Percentiles rank a stretch among this genome's conserved stretches.
phyloP scores from a whole-genome alignment of 1,284 basidiomycete species.

The Neonothopanus nambi region DNA sequence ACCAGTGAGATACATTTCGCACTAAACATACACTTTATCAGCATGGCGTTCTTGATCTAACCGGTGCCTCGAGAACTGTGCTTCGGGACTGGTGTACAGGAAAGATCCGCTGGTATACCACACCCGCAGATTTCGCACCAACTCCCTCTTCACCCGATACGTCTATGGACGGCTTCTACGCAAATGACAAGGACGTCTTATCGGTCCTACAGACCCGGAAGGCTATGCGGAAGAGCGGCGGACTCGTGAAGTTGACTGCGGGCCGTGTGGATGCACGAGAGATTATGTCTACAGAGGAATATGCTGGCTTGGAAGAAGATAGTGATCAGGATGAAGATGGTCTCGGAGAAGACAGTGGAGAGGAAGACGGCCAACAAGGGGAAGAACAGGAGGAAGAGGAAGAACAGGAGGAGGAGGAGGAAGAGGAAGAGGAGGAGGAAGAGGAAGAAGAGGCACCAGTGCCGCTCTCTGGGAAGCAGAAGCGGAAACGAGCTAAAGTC shows the following conservation, averaged over 20 bases:
- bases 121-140: slow-evolving; percentile 36
- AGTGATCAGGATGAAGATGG: slow-evolving; percentile 31
- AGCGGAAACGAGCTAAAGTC: slow-evolving; percentile 43
- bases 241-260: slow-evolving; percentile 57
- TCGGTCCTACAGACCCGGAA: slow-evolving; percentile 54
- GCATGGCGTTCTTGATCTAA: slow-evolving; percentile 78
- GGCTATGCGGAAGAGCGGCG: slow-evolving; percentile 61
- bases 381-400: slow-evolving; percentile 18
- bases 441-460: slow-evolving; percentile 30
- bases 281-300: slow-evolving; percentile 56
- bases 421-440: slow-evolving; percentile 23
- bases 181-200: slow-evolving; percentile 49
- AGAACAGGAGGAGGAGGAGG: slow-evolving; percentile 17
- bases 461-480: slow-evolving; percentile 45
- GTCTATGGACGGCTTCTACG: slow-evolving; percentile 33
- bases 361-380: slow-evolving; percentile 24
- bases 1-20: neutral
- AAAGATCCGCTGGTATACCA: slow-evolving; percentile 78
- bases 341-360: slow-evolving; percentile 23
- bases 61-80: slow-evolving; percentile 79
- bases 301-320: slow-evolving; percentile 30
- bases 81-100: slow-evolving; percentile 90
- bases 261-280: slow-evolving; percentile 56
- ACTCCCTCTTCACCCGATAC: slow-evolving; percentile 20
- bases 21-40: slow-evolving; percentile 30